These are phyloP conservation scores for Populus euphratica DNA, from an alignment of 345 rosid species.

Conservation along the genomic window DNA sequence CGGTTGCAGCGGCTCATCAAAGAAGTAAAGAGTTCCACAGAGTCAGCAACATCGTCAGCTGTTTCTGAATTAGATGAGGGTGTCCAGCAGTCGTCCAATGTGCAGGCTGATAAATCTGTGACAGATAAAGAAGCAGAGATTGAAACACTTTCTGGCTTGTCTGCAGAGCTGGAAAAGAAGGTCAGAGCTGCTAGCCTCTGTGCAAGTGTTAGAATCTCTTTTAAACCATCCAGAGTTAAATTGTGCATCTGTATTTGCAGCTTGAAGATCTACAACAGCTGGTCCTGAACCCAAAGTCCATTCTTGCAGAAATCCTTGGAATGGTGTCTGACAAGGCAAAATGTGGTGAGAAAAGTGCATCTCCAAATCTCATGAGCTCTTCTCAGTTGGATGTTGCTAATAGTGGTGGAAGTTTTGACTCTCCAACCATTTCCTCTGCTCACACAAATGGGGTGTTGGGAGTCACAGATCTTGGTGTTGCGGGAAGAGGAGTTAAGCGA, in stretches of 20 bases:
- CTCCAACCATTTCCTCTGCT: constrained; percentile 71
- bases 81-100: constrained; percentile 56
- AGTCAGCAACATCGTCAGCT: constrained; percentile 46
- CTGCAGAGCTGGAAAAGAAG: constrained; percentile 87
- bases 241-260: constrained; percentile 39
- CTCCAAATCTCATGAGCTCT: constrained; percentile 46
- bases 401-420: constrained; percentile 50
- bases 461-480: constrained; percentile 81
- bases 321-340: constrained; percentile 48
- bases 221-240: constrained; percentile 1
- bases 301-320: constrained; percentile 73
- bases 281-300: constrained; percentile 55
- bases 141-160: constrained; percentile 55
- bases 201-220: background rate
- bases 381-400: constrained; percentile 49
- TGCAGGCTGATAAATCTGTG: constrained; percentile 34
- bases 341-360: constrained; percentile 36
- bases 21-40: constrained; percentile 53
- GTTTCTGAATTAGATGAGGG: constrained; percentile 49
- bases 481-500: constrained; percentile 94
- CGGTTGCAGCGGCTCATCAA: constrained; percentile 52
- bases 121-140: constrained; percentile 77
- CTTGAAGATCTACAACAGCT: constrained; percentile 87
- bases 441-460: constrained; percentile 58
- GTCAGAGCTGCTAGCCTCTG: constrained; percentile 28